Conservation (phyloP, 352 stramenopile genomes). For the Globisporangium irregulare region DNA sequence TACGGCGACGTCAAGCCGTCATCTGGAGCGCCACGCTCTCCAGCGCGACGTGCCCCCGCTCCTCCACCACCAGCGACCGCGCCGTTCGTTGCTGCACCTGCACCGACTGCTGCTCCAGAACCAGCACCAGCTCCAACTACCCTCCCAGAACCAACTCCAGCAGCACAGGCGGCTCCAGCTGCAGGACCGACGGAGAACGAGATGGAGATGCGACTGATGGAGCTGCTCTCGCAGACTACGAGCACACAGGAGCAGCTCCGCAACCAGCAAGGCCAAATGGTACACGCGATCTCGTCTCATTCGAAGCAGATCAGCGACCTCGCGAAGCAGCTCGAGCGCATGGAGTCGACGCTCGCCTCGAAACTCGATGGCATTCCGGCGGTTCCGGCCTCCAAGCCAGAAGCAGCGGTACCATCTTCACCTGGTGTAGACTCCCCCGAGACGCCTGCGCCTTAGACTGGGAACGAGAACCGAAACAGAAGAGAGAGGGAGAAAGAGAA, state of each 20-base stretch:
- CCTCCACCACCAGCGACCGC: conserved; percentile 13
- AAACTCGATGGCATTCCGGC: not conserved
- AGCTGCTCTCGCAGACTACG: conserved; percentile 78
- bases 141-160: not conserved
- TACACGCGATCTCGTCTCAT: conserved; percentile 67
- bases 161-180: not conserved
- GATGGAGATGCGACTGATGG: conserved; percentile 75
- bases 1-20: conserved; percentile 24
- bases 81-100: not conserved
- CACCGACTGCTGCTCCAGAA: not conserved
- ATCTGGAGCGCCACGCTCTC: conserved; percentile 3
- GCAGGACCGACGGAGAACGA: conserved; percentile 36
- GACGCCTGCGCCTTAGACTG: not conserved
- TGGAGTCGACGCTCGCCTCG: conserved; percentile 55
- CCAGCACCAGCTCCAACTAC: not conserved
- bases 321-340: conserved; percentile 75
- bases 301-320: conserved; percentile 79
- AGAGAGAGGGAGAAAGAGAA: not conserved
- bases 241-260: conserved; percentile 77
- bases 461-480: not conserved
- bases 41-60: conserved; percentile 17
- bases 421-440: not conserved
- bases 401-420: not conserved
- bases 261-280: conserved; percentile 80
- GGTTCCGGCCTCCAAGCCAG: not conserved